Evolutionary conservation across 805 yeast species (phyloP).

Genomic region (Schwanniomyces pseudopolymorphus): DNA sequence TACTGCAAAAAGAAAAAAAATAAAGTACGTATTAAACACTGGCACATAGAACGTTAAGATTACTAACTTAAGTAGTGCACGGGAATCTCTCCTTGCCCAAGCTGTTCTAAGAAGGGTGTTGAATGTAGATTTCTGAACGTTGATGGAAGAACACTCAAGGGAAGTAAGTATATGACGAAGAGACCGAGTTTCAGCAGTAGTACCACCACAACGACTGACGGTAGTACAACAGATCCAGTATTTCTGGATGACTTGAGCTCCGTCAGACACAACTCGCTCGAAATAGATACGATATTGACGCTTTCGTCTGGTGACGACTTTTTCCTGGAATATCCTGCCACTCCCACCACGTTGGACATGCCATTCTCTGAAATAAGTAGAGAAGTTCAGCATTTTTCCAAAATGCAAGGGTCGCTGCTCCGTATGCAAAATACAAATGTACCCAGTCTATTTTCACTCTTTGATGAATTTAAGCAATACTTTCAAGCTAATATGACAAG

Average conservation of each 20-base stretch:
- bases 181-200: not conserved
- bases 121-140: conserved; percentile 27
- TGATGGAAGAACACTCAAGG: conserved; percentile 18
- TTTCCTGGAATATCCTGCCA: not conserved
- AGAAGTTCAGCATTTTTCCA: not conserved
- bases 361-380: not conserved
- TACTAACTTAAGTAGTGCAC: conserved; percentile 9
- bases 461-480: not conserved
- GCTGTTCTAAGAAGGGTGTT: conserved; percentile 28
- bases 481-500: not conserved
- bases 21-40: conserved; percentile 9
- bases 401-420: not conserved
- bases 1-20: conserved; percentile 43
- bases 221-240: not conserved
- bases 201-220: not conserved
- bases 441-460: not conserved
- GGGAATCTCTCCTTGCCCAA: conserved; percentile 35
- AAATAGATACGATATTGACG: not conserved
- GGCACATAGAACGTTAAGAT: not conserved
- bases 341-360: not conserved
- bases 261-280: not conserved
- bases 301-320: not conserved
- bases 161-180: not conserved
- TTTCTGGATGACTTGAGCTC: not conserved
- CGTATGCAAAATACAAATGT: not conserved